These are phyloP conservation scores for Cladosporium velox DNA, from an alignment of 2,329 filamentous ascomycete genomes.

Conservation along the genomic window DNA sequence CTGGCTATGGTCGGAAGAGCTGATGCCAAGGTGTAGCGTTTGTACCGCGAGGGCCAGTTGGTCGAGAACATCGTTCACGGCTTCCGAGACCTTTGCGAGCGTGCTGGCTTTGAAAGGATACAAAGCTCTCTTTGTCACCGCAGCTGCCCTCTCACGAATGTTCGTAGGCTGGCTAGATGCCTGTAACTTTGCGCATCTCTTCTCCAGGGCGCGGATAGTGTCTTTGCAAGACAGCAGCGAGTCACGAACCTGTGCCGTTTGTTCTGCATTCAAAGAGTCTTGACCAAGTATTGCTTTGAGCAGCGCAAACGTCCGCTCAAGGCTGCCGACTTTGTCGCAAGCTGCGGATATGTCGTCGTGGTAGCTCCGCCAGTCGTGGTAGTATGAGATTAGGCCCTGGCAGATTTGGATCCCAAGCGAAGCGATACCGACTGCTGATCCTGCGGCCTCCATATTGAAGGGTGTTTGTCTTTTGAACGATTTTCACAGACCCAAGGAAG, in stretches of 20 bases:
- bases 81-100: not conserved
- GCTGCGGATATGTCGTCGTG: not conserved
- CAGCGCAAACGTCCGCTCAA: not conserved
- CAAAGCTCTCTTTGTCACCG: not conserved
- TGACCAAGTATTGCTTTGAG: not conserved
- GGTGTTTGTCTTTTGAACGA: too few relatives aligned
- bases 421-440: not conserved
- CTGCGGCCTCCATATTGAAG: not conserved
- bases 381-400: not conserved
- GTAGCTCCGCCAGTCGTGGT: not conserved
- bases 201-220: not conserved
- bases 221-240: not conserved
- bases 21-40: not conserved
- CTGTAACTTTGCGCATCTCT: not conserved
- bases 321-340: not conserved
- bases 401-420: not conserved
- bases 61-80: not conserved
- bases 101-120: not conserved
- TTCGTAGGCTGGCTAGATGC: not conserved
- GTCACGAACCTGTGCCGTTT: not conserved
- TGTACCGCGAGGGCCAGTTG: not conserved
- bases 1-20: not conserved
- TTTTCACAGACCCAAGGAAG: too few relatives aligned
- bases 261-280: not conserved
- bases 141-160: not conserved